Percentiles rank a stretch among this genome's conserved stretches.
phyloP scores from a whole-genome alignment of 371 early-diverging fungal genomes.

The Conidiobolus incongruus region DNA sequence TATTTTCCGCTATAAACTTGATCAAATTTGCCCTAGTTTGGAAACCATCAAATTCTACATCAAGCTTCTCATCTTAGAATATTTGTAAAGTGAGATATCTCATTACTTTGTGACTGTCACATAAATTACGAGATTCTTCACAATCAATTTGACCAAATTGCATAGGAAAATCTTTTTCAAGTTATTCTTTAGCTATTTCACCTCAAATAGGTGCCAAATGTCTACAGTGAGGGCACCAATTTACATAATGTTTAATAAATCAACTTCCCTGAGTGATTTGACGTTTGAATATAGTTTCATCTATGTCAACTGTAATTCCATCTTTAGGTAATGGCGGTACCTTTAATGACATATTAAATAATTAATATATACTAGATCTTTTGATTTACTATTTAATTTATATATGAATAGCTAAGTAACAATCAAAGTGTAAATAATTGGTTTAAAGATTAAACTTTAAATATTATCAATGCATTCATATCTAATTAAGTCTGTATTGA shows the following conservation, averaged over 20 bases:
- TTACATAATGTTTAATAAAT: conserved; percentile 35
- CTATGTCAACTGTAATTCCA: conserved; percentile 99
- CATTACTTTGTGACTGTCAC: background rate
- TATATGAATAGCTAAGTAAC: too few relatives aligned
- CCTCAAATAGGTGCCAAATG: conserved; percentile 63
- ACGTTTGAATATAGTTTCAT: conserved; percentile 83
- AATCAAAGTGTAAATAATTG: too few relatives aligned
- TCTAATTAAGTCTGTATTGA: too few relatives aligned
- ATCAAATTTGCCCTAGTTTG: background rate
- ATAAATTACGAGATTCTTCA: background rate
- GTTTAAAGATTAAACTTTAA: too few relatives aligned
- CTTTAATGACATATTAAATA: too few relatives aligned
- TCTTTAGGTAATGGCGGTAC: too few relatives aligned
- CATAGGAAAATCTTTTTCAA: background rate
- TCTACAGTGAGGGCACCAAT: conserved; percentile 91
- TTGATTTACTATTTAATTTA: too few relatives aligned
- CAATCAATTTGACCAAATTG: conserved; percentile 1
- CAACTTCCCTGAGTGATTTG: background rate
- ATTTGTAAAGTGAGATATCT: background rate
- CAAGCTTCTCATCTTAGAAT: background rate
- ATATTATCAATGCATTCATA: too few relatives aligned
- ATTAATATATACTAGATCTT: too few relatives aligned
- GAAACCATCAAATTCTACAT: background rate
- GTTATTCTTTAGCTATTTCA: conserved; percentile 27
- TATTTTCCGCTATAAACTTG: too few relatives aligned